These are phyloP conservation scores for Chytridium lagenaria DNA, from an alignment of 371 early-diverging fungal species.

Conservation along the genomic window DNA sequence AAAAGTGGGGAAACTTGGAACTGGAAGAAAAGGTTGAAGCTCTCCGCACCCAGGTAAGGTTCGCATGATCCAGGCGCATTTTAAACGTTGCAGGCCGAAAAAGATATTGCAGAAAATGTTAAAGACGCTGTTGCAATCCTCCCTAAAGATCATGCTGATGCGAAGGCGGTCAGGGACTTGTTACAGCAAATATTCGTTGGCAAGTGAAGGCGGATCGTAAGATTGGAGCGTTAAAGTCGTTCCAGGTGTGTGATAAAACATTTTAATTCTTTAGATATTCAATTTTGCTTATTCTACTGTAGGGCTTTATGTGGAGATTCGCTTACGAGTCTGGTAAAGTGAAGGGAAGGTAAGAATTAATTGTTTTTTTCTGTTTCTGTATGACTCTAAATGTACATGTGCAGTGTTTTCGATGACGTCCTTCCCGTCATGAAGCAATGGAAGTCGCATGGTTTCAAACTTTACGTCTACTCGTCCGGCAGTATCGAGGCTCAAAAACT, in stretches of 20 bases:
- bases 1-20: constrained; percentile 69
- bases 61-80: background rate
- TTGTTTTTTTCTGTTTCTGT: background rate
- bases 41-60: constrained; percentile 78
- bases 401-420: constrained; percentile 87
- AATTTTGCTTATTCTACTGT: no score
- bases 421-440: constrained; percentile 73
- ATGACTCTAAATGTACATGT: background rate
- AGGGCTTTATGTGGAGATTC: constrained; percentile 93
- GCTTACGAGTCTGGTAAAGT: constrained; percentile 82
- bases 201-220: constrained; percentile 86
- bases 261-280: no score
- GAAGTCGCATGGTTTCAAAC: constrained; percentile 62
- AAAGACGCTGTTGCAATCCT: constrained; percentile 50
- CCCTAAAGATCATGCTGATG: constrained; percentile 42
- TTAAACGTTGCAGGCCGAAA: constrained; percentile 54
- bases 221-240: constrained; percentile 83
- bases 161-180: constrained; percentile 63
- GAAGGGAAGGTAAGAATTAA: constrained; percentile 73
- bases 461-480: constrained; percentile 95
- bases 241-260: no score
- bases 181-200: constrained; percentile 75
- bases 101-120: constrained; percentile 61
- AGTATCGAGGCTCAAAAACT: constrained; percentile 92
- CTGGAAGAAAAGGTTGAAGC: constrained; percentile 65